Conservation (phyloP, 139 green algal species). For the Ettlia oleoabundans region DNA sequence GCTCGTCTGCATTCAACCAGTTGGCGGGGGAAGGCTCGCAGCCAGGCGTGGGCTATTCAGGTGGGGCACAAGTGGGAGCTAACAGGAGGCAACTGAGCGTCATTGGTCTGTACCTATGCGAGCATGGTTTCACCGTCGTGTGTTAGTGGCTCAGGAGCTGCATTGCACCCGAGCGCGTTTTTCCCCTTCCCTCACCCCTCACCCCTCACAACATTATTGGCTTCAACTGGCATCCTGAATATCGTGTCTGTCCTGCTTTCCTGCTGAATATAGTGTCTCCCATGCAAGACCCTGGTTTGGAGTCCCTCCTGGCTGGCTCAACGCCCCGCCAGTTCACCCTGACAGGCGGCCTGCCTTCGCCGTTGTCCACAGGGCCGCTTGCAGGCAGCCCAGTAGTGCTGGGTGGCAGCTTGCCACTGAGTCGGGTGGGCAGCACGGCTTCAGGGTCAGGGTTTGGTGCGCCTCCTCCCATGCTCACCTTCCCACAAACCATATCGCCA, state of each 20-base stretch:
- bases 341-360: neutral
- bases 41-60: slow-evolving; percentile 47
- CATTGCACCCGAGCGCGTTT: neutral
- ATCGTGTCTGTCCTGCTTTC: neutral
- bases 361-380: neutral
- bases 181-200: neutral
- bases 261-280: slow-evolving; percentile 10
- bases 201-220: too few relatives aligned
- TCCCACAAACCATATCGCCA: neutral
- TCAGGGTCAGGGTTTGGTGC: neutral
- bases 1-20: slow-evolving; percentile 10
- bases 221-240: too few relatives aligned
- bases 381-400: neutral
- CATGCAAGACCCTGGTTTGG: slow-evolving; percentile 29
- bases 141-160: too few relatives aligned
- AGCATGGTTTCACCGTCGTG: too few relatives aligned
- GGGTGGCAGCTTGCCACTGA: neutral
- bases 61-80: too few relatives aligned
- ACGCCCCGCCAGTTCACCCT: slow-evolving; percentile 36
- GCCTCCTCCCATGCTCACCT: slow-evolving; percentile 12
- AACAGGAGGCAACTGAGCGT: too few relatives aligned
- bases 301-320: slow-evolving; percentile 25
- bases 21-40: neutral
- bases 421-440: neutral
- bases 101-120: too few relatives aligned